These are phyloP conservation scores for Globisporangium megalacanthum DNA, from an alignment of 352 stramenopile genomes.

Conservation along the genomic window DNA sequence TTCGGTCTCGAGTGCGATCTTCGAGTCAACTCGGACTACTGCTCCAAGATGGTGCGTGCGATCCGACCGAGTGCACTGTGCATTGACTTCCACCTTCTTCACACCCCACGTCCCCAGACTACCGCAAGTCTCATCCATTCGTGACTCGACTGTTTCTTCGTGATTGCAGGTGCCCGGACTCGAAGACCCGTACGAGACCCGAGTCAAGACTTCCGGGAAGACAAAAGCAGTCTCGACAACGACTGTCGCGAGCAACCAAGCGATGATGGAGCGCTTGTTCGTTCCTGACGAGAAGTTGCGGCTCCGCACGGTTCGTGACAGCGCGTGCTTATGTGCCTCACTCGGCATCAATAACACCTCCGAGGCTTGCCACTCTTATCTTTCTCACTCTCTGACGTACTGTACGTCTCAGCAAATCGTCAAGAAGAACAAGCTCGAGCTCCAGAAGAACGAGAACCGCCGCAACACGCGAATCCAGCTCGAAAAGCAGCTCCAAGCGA, in stretches of 20 bases:
- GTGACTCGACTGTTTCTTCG: not conserved
- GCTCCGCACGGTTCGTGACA: slow-evolving; percentile 29
- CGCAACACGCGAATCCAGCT: slow-evolving; percentile 70
- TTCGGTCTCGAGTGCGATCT: slow-evolving; percentile 72
- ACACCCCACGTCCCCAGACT: too few species aligned
- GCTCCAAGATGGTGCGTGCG: slow-evolving; percentile 53
- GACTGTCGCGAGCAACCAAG: slow-evolving; percentile 51
- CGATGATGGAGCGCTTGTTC: slow-evolving; percentile 75
- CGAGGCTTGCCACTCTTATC: not conserved
- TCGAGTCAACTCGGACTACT: slow-evolving; percentile 65
- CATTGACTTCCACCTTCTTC: not conserved
- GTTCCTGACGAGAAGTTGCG: slow-evolving; percentile 62
- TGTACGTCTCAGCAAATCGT: slow-evolving; percentile 41
- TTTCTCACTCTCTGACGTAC: not conserved
- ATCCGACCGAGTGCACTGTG: not conserved
- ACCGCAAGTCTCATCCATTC: too few species aligned
- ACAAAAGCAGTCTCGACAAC: slow-evolving; percentile 36
- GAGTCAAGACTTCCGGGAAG: slow-evolving; percentile 26
- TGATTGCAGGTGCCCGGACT: slow-evolving; percentile 24
- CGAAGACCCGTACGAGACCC: slow-evolving; percentile 63
- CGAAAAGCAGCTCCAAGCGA: slow-evolving; percentile 85
- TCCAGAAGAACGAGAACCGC: slow-evolving; percentile 68
- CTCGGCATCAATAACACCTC: not conserved
- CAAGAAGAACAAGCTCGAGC: slow-evolving; percentile 79
- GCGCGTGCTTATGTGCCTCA: not conserved